A percentile compares a stretch with the other conserved stretches of the same genome.
Evolutionary conservation across 495 filamentous ascomycete genomes (phyloP).

Genomic region (Pseudomonodictys pantanalensis): DNA sequence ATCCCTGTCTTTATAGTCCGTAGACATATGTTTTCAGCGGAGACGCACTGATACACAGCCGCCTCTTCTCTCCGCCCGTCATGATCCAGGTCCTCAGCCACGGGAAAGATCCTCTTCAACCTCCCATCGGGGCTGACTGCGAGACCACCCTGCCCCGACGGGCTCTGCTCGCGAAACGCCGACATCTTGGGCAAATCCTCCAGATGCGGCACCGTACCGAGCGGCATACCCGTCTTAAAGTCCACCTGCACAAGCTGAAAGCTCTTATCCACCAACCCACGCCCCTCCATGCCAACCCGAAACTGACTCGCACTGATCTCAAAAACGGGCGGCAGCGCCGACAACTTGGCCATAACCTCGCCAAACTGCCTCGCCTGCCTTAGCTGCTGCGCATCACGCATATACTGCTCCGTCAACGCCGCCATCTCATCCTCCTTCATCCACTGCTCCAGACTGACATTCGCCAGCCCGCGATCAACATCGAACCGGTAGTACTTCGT

Average conservation of each 20-base stretch:
- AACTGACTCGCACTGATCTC: conserved; percentile 32
- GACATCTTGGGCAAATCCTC: conserved; percentile 24
- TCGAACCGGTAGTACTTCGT: conserved; percentile 37
- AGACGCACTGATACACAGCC: conserved; percentile 31
- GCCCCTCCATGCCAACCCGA: conserved; percentile 28
- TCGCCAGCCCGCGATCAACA: conserved; percentile 36
- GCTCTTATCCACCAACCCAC: conserved; percentile 18
- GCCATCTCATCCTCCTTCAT: conserved; percentile 40
- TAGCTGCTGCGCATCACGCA: conserved; percentile 35
- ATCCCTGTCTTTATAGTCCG: conserved; percentile 34
- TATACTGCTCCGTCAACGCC: conserved; percentile 37
- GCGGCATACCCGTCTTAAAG: conserved; percentile 37
- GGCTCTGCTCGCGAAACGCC: conserved; percentile 22
- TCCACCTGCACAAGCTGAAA: conserved; percentile 34
- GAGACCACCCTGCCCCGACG: conserved; percentile 28
- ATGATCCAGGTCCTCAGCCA: conserved; percentile 35
- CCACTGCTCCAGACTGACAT: conserved; percentile 37
- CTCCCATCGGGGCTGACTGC: conserved; percentile 28
- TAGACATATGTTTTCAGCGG: conserved; percentile 32
- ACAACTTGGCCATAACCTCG: conserved; percentile 31
- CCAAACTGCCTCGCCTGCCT: conserved; percentile 23
- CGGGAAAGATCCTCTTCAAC: conserved; percentile 32
- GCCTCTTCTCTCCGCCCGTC: conserved; percentile 34
- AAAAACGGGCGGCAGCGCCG: conserved; percentile 31
- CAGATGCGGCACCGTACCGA: conserved; percentile 19